Evolutionary conservation across 140 eudicot genomes (phyloP), one percentile per base, ranked within the genome.

Genomic region (Flaveria floridana): DNA sequence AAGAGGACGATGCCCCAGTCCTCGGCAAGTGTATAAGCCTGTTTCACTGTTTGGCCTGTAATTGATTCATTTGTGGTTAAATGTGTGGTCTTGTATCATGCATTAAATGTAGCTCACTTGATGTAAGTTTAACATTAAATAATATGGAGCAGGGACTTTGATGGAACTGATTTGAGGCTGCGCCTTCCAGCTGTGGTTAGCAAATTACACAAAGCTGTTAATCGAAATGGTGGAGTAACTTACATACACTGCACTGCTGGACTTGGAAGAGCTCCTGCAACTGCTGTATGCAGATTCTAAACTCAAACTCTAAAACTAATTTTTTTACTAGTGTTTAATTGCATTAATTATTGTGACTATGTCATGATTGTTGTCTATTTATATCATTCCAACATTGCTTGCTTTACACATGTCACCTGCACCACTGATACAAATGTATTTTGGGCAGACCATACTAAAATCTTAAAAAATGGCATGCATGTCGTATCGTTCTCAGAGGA

Each of bases 181-280:
- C 87, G 99, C 75, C 99, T 94, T 77, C 97, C 99, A 72, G 97
- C 90, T 53, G 99, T 94, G 11, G 89, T 94, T 70, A 88, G 97
- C 80, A 90, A 70, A 85, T 74, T 94, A 77, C 85, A 88, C 74
- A 88, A 94, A 82, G 95, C 97, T 50, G 75, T 90, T 66, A 88
- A 85, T 64, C 81, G 77, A 53, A 94, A 94, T 61, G 96, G 99
- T 59, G 96, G 99, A 53, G 87, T 94, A 64, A 78, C 99, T 37
- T 94, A 90, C 72, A 87, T 94, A 82, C 99, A 90, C 73, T 94
- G 99, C 74, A 94, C 99, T 14, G 97, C 99, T 84, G 97, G 99
- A 76, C 93, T 94, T 53, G 99, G 99, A 76, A 83, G 99, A 87
- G 99, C 99, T 79, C 99, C 99, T 71, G 96, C 99, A 74, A 84